These are phyloP conservation scores for Colletotrichum limetticola DNA, from an alignment of 2,329 filamentous ascomycete species.

Conservation along the genomic window DNA sequence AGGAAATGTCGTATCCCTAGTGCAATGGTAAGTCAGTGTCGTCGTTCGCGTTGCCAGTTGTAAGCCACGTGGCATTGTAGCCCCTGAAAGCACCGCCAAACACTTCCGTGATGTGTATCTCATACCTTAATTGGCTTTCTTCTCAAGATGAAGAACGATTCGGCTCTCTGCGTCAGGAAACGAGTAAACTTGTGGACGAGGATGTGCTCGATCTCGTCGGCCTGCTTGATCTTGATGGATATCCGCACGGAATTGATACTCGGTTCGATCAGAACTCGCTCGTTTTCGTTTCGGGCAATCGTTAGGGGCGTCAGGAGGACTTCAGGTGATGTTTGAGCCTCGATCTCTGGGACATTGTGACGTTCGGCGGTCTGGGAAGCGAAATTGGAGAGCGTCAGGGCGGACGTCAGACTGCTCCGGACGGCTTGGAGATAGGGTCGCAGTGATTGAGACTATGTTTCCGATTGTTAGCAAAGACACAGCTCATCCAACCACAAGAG, in stretches of 20 bases:
- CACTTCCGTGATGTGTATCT: slow-evolving; percentile 11
- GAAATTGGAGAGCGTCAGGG: slow-evolving; percentile 95
- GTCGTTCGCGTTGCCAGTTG: not conserved
- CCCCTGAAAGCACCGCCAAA: not conserved
- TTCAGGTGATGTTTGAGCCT: slow-evolving; percentile 92
- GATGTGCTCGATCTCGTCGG: slow-evolving; percentile 98
- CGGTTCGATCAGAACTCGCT: slow-evolving; percentile 94
- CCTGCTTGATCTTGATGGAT: slow-evolving; percentile 99
- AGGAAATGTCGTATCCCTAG: slow-evolving; percentile 97
- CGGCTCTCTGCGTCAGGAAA: slow-evolving; percentile 94
- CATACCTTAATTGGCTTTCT: slow-evolving; percentile 93
- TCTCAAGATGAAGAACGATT: slow-evolving; percentile 95
- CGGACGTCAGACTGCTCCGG: slow-evolving; percentile 91
- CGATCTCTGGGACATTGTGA: slow-evolving; percentile 98
- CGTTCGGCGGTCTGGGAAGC: slow-evolving; percentile 96
- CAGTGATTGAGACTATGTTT: slow-evolving; percentile 86
- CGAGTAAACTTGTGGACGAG: slow-evolving; percentile 98
- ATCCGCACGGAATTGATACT: slow-evolving; percentile 97
- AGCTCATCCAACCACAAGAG: not conserved
- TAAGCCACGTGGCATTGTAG: slow-evolving; percentile 14
- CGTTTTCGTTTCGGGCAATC: slow-evolving; percentile 95
- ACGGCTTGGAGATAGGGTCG: slow-evolving; percentile 97
- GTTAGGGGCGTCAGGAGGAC: slow-evolving; percentile 91
- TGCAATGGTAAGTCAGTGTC: slow-evolving; percentile 36
- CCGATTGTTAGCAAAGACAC: slow-evolving; percentile 37